Conservation (phyloP, 2,329 filamentous ascomycete genomes). For the Penicillium brasilianum region DNA sequence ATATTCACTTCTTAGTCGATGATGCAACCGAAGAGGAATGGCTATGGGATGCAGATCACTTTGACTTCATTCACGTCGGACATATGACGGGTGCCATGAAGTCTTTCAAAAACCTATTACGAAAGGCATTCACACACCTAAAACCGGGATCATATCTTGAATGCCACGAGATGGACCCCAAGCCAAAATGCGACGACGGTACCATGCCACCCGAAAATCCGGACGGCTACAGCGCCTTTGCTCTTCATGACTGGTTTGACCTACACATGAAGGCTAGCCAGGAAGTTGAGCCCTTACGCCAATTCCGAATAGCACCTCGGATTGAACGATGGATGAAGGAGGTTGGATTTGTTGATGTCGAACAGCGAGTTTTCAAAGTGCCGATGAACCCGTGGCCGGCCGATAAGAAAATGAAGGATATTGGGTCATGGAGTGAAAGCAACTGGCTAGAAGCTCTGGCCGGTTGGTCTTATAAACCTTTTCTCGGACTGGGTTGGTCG, state of each 20-base stretch:
- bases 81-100: slow-evolving; percentile 63
- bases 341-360: slow-evolving; percentile 63
- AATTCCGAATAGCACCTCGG: slow-evolving; percentile 59
- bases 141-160: slow-evolving; percentile 61
- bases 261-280: slow-evolving; percentile 51
- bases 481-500: slow-evolving; percentile 50
- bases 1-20: slow-evolving; percentile 76
- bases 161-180: slow-evolving; percentile 52
- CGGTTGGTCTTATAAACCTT: slow-evolving; percentile 52
- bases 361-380: slow-evolving; percentile 59
- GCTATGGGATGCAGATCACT: slow-evolving; percentile 56
- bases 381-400: slow-evolving; percentile 59
- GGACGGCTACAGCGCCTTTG: slow-evolving; percentile 41
- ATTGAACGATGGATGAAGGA: slow-evolving; percentile 60
- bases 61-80: slow-evolving; percentile 66
- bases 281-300: slow-evolving; percentile 47
- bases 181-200: slow-evolving; percentile 58
- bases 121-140: slow-evolving; percentile 57
- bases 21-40: slow-evolving; percentile 67
- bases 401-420: slow-evolving; percentile 52
- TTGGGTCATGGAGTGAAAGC: slow-evolving; percentile 56
- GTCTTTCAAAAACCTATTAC: slow-evolving; percentile 62
- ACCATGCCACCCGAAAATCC: slow-evolving; percentile 56
- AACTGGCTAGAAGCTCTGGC: slow-evolving; percentile 53
- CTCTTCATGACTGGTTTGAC: slow-evolving; percentile 57